These are phyloP conservation scores for Amylocystis lapponica DNA, from an alignment of 768 basidiomycete species.

Conservation along the genomic window DNA sequence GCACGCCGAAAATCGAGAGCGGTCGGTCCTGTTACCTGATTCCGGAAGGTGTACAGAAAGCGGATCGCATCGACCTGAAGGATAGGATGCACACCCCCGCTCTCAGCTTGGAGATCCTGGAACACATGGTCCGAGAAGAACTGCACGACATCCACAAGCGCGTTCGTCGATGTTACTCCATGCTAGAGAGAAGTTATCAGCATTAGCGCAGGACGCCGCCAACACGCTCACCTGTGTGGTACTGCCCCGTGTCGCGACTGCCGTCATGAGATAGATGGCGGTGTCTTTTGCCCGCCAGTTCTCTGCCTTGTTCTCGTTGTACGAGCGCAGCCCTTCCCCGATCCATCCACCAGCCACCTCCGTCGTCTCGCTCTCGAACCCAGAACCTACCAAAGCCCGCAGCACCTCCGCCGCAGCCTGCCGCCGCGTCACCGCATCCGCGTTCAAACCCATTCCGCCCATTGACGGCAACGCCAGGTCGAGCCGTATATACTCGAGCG, in stretches of 20 bases:
- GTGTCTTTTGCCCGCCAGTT: constrained; percentile 93
- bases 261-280: constrained; percentile 90
- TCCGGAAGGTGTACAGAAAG: constrained; percentile 92
- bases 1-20: not conserved
- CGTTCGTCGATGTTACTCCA: constrained; percentile 91
- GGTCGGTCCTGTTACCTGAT: constrained; percentile 76
- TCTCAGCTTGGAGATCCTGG: constrained; percentile 71
- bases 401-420: constrained; percentile 96
- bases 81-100: constrained; percentile 75
- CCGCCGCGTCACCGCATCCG: constrained; percentile 78
- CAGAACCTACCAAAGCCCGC: constrained; percentile 76
- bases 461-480: constrained; percentile 68
- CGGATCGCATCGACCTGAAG: constrained; percentile 95
- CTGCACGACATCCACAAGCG: constrained; percentile 87
- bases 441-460: constrained; percentile 33
- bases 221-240: constrained; percentile 61
- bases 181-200: constrained; percentile 40
- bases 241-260: constrained; percentile 84
- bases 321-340: constrained; percentile 61
- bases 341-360: constrained; percentile 87
- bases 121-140: constrained; percentile 94
- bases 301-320: constrained; percentile 46
- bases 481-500: constrained; percentile 88
- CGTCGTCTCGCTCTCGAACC: constrained; percentile 83
- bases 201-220: not conserved